These are phyloP conservation scores for Eucalyptus regnans DNA, from an alignment of 345 rosid species.

Conservation along the genomic window DNA sequence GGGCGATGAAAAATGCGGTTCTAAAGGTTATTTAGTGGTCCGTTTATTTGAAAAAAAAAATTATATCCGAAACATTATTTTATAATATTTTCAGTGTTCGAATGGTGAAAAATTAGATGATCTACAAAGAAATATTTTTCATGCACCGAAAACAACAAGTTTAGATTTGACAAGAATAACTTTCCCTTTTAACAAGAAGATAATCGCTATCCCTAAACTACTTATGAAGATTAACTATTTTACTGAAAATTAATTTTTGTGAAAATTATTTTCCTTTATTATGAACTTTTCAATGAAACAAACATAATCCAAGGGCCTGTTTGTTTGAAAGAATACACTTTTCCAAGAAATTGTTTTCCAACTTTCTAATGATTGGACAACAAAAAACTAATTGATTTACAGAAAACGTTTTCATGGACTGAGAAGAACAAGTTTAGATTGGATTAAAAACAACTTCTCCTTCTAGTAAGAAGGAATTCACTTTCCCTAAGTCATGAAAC, in stretches of 20 bases:
- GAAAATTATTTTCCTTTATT: too few species aligned
- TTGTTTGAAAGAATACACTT: too few species aligned
- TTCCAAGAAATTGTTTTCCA: too few species aligned
- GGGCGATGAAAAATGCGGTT: accelerated
- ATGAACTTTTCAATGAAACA: not conserved
- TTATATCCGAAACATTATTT: not conserved
- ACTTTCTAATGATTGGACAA: too few species aligned
- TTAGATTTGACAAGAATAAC: not conserved
- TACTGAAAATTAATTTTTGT: too few species aligned
- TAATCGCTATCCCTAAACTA: too few species aligned
- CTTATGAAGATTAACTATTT: too few species aligned
- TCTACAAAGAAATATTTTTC: accelerated
- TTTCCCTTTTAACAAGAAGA: not conserved
- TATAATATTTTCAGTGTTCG: not conserved
- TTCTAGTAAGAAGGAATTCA: not conserved
- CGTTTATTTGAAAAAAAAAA: not conserved
- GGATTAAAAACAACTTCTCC: not conserved
- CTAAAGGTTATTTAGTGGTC: not conserved
- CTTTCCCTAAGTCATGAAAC: not conserved
- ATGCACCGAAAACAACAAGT: accelerated
- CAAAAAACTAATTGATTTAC: too few species aligned
- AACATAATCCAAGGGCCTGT: too few species aligned
- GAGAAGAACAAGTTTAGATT: accelerated
- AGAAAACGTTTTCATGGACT: accelerated
- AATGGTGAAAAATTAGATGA: too few species aligned